Conservation (phyloP, 2,329 filamentous ascomycete genomes). For the Onygena corvina region DNA sequence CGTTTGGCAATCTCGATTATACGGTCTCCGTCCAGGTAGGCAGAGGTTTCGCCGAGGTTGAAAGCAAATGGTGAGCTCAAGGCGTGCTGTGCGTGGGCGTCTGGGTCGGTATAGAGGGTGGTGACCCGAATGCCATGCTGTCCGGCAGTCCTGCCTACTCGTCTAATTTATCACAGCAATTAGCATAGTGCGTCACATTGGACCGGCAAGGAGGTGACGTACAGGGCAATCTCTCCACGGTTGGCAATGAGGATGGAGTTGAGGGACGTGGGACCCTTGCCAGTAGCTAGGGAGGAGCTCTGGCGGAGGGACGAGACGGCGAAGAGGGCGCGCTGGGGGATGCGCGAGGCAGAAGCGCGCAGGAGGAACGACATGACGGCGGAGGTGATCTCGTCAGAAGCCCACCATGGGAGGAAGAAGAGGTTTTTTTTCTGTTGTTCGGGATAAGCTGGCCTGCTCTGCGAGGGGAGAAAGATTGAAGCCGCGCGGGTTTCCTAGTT, state of each 20-base stretch:
- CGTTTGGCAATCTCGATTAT: conserved; percentile 82
- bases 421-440: background rate
- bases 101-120: conserved; percentile 88
- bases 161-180: conserved; percentile 30
- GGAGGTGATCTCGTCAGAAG: background rate
- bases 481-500: conserved; percentile 5
- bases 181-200: background rate
- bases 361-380: conserved; percentile 14
- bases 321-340: conserved; percentile 14
- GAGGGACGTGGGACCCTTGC: conserved; percentile 29
- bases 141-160: conserved; percentile 77
- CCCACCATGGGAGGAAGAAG: background rate
- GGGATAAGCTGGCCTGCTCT: background rate
- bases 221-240: conserved; percentile 86
- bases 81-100: conserved; percentile 77
- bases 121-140: conserved; percentile 85
- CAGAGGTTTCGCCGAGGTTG: conserved; percentile 63
- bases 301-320: conserved; percentile 10
- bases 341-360: conserved; percentile 14
- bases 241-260: conserved; percentile 90
- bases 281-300: conserved; percentile 11
- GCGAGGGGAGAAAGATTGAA: background rate
- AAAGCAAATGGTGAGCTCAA: conserved; percentile 71
- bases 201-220: conserved; percentile 19
- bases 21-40: conserved; percentile 84